Evolutionary conservation across 2,329 filamentous ascomycete species (phyloP).

Genomic region (Ceratocystis huliohia): DNA sequence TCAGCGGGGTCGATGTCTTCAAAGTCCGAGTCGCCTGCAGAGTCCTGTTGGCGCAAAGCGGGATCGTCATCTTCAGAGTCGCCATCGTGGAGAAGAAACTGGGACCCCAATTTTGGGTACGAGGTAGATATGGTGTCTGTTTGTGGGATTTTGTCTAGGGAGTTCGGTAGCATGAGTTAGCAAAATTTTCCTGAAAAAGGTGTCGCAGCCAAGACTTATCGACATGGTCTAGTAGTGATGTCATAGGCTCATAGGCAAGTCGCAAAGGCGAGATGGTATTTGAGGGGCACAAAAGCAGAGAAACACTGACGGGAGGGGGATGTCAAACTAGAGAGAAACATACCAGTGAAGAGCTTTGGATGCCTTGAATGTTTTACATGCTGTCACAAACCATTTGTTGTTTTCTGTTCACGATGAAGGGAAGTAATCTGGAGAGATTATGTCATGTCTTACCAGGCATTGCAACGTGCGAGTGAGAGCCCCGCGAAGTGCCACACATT

Average conservation of each 20-base stretch:
- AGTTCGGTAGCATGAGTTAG: neutral
- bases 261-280: neutral
- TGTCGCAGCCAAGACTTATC: neutral
- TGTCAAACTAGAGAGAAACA: neutral
- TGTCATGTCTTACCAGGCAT: constrained; percentile 20
- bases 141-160: neutral
- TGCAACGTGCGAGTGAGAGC: constrained; percentile 15
- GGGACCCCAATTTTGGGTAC: constrained; percentile 20
- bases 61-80: constrained; percentile 22
- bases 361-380: neutral
- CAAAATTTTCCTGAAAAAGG: neutral
- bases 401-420: neutral
- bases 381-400: neutral
- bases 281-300: neutral
- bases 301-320: neutral
- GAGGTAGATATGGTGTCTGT: constrained; percentile 17
- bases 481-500: constrained; percentile 20
- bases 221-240: constrained; percentile 6
- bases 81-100: constrained; percentile 22
- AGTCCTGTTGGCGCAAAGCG: neutral
- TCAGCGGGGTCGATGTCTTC: constrained; percentile 13
- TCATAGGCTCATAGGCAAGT: neutral
- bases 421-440: neutral
- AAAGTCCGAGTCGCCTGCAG: constrained; percentile 13
- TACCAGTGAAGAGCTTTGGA: constrained; percentile 5